Percentiles rank a stretch among this genome's conserved stretches.
phyloP scores from a whole-genome alignment of 2,329 filamentous ascomycete species.

The Salinomyces thailandicus region DNA sequence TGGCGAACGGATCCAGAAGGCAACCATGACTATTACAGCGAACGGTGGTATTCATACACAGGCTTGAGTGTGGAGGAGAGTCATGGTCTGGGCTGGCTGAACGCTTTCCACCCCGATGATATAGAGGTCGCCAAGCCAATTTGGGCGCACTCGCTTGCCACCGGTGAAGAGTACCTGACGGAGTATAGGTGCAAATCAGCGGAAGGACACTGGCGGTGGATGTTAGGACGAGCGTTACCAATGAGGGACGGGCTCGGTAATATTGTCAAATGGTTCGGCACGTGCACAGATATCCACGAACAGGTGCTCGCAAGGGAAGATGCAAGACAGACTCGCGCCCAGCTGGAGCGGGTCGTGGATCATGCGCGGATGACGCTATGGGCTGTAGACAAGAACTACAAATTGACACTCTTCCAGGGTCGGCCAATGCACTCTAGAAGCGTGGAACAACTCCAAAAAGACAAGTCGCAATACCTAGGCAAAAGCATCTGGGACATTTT shows the following conservation, averaged over 20 bases:
- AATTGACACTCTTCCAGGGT: conserved; percentile 61
- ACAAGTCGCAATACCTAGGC: conserved; percentile 38
- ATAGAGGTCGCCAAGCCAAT: conserved; percentile 42
- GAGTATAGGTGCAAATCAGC: conserved; percentile 61
- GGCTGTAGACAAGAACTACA: conserved; percentile 53
- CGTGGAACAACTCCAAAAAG: conserved; percentile 2
- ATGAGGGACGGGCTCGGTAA: conserved; percentile 55
- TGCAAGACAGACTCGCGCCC: conserved; percentile 56
- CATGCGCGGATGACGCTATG: conserved; percentile 69
- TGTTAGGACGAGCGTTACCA: conserved; percentile 59
- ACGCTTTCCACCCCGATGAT: conserved; percentile 61
- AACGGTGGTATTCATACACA: conserved; percentile 71
- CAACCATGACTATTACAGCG: conserved; percentile 61
- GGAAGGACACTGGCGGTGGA: conserved; percentile 67
- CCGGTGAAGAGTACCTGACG: conserved; percentile 57
- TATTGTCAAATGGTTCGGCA: conserved; percentile 73
- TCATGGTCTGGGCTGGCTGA: conserved; percentile 51
- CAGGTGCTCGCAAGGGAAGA: conserved; percentile 57
- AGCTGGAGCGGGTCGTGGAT: conserved; percentile 61
- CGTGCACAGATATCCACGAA: conserved; percentile 70
- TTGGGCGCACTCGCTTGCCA: conserved; percentile 54
- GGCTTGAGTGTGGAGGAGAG: conserved; percentile 54
- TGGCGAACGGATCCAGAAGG: conserved; percentile 62
- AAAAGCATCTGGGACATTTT: conserved; percentile 57
- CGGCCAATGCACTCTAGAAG: conserved; percentile 29